Base-by-base conservation (phyloP, 73 alveolate genomes). In the Paramecium sexaurelia region DNA sequence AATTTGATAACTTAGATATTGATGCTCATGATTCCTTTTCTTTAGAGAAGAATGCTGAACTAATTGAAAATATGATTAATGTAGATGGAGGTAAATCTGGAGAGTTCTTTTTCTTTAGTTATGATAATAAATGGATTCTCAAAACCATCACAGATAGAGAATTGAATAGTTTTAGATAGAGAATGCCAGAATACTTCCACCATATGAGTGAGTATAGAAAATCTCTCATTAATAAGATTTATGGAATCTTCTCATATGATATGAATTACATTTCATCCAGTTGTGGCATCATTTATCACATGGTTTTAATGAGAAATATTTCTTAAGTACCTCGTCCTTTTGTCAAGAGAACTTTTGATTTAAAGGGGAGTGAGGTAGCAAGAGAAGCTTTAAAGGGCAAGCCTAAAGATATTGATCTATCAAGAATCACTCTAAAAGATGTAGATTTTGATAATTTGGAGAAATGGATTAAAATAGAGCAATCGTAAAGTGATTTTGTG, bases 71-170 rank as follows among this genome's bases (percentile, higher is more conserved):
- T 78, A 78, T 78, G 90, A 40, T 78, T 41, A 40, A 40, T 13
- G 61, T 84, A 20, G 94, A 88, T 45, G 94, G 94, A 1, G 94
- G 94, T 43, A 88, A 82, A 88, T 68, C 91, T 19, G 94, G 94
- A 11, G 94, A 88, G 32, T 88, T 88, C 61, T 88, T 88, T 43
- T 88, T 88, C 84, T 88, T 88, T 29, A 88, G 87, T 22, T 47
- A 88, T 88, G 94, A 88, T 47, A 88, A 71, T 69, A 68, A 88
- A 40, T 55, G 85, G 67, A 88, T 88, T 22, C 20, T 88, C 0
- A 88, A 88, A 69, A 88, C 94, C 7, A 35, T 88, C 3, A 41
- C 85, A 26, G 89, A 68, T 36, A 61, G 68, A 40, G 94, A 88
- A 26, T 66, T 88, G 24, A 11, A 39, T 6, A 61, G 87, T 41